Percentiles rank a stretch among this genome's conserved stretches.
Evolutionary conservation across 352 stramenopile genomes (phyloP).

Genomic region (Phytophthora melonis): DNA sequence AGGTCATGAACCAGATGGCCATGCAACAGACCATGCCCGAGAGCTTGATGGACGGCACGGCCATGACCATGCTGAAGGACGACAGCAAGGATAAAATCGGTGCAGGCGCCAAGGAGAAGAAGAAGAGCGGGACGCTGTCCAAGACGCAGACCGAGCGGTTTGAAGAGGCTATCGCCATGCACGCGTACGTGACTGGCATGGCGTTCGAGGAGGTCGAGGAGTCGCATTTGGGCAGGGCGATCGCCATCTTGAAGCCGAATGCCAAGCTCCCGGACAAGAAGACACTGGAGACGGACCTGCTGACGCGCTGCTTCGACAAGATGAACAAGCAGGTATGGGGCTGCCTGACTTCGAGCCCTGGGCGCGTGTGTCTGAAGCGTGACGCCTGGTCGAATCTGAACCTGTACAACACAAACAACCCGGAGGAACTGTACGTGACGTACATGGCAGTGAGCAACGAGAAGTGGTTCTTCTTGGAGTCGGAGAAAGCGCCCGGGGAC

Average conservation of each 20-base stretch:
- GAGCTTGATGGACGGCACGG: constrained; percentile 66
- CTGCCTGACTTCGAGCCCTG: constrained; percentile 66
- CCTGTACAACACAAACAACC: constrained; percentile 77
- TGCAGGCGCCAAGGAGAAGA: constrained; percentile 48
- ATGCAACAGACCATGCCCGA: constrained; percentile 81
- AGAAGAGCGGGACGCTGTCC: constrained; percentile 59
- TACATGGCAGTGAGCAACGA: constrained; percentile 86
- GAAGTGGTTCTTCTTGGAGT: constrained; percentile 85
- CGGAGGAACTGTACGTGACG: constrained; percentile 76
- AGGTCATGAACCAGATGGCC: constrained; percentile 78
- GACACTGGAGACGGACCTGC: constrained; percentile 65
- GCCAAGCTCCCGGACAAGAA: constrained; percentile 81
- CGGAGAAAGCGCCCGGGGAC: constrained; percentile 64
- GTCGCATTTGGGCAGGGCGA: constrained; percentile 68
- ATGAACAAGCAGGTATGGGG: constrained; percentile 89
- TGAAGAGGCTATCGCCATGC: constrained; percentile 84
- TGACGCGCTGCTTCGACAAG: constrained; percentile 83
- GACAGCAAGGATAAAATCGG: constrained; percentile 31
- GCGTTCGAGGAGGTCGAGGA: constrained; percentile 81
- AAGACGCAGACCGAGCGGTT: constrained; percentile 77
- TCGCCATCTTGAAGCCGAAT: constrained; percentile 64
- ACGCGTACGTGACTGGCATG: constrained; percentile 84
- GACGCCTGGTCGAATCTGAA: constrained; percentile 86
- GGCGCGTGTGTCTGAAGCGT: constrained; percentile 77
- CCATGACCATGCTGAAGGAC: constrained; percentile 66